phyloP scores from a whole-genome alignment of 169 alveolate genomes.

The Cryptosporidium muris region DNA sequence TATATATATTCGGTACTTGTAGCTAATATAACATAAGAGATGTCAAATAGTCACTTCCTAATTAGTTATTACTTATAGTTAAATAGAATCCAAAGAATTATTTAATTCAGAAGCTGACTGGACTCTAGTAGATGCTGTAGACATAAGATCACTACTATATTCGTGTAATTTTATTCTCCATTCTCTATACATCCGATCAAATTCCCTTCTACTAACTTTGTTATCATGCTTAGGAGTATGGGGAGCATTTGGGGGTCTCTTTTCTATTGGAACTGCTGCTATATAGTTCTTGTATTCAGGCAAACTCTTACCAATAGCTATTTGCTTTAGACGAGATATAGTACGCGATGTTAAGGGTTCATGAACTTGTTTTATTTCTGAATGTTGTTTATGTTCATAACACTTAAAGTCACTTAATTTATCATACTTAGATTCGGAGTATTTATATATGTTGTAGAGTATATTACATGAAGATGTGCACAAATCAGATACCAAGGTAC shows the following conservation, averaged over 20 bases:
- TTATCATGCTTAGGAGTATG: conserved; percentile 76
- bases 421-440: background rate
- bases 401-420: background rate
- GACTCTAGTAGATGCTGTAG: conserved; percentile 69
- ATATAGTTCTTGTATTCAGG: conserved; percentile 78
- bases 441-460: conserved; percentile 2
- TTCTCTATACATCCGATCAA: conserved; percentile 73
- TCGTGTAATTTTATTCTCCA: conserved; percentile 78
- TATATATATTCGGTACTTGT: too few relatives aligned
- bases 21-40: too few relatives aligned
- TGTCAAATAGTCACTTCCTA: too few relatives aligned
- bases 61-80: too few relatives aligned
- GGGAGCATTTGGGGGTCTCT: conserved; percentile 75
- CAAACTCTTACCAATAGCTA: conserved; percentile 79
- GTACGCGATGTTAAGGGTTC: conserved; percentile 70
- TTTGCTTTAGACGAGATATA: conserved; percentile 76
- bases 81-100: background rate
- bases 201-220: conserved; percentile 74
- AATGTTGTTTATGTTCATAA: background rate
- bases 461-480: conserved; percentile 35
- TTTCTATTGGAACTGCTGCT: conserved; percentile 72
- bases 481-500: conserved; percentile 42
- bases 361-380: background rate
- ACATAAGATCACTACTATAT: conserved; percentile 67
- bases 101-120: conserved; percentile 6